A percentile compares a stretch with the other conserved stretches of the same genome.
Conservation (phyloP, 139 green algal genomes). For the Chlorella ohadii region DNA sequence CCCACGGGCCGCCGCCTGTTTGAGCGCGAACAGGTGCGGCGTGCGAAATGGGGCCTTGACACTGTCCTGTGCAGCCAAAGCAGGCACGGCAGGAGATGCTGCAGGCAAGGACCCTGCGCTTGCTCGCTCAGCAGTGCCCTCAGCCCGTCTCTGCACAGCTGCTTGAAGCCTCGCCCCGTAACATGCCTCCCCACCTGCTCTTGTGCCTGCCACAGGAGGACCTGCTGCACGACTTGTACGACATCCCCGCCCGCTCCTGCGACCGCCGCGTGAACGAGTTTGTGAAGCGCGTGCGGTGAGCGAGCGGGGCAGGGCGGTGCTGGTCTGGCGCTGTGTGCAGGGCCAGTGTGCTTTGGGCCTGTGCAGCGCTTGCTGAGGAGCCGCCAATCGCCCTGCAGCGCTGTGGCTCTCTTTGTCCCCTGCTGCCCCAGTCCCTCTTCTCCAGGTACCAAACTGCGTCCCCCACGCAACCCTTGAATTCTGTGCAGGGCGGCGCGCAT, state of each 20-base stretch:
- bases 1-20: constrained; percentile 86
- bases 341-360: too few relatives aligned
- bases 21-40: constrained; percentile 79
- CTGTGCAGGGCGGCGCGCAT: constrained; percentile 77
- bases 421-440: not conserved
- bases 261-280: constrained; percentile 98
- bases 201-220: constrained; percentile 42
- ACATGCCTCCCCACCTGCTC: not conserved
- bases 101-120: too few relatives aligned
- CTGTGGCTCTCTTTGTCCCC: too few relatives aligned
- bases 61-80: not conserved
- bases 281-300: constrained; percentile 90
- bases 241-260: constrained; percentile 84
- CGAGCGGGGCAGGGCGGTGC: not conserved
- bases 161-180: too few relatives aligned
- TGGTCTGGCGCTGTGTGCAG: too few relatives aligned
- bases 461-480: too few relatives aligned
- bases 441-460: too few relatives aligned
- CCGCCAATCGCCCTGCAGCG: too few relatives aligned
- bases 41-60: constrained; percentile 1
- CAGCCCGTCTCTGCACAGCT: too few relatives aligned
- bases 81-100: too few relatives aligned
- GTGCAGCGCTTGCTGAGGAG: too few relatives aligned
- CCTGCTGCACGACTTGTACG: constrained; percentile 92
- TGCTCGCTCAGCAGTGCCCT: too few relatives aligned